Evolutionary conservation across 768 basidiomycete genomes (phyloP), one percentile per base, ranked within the genome.

Genomic region (Tulasnella sp.): DNA sequence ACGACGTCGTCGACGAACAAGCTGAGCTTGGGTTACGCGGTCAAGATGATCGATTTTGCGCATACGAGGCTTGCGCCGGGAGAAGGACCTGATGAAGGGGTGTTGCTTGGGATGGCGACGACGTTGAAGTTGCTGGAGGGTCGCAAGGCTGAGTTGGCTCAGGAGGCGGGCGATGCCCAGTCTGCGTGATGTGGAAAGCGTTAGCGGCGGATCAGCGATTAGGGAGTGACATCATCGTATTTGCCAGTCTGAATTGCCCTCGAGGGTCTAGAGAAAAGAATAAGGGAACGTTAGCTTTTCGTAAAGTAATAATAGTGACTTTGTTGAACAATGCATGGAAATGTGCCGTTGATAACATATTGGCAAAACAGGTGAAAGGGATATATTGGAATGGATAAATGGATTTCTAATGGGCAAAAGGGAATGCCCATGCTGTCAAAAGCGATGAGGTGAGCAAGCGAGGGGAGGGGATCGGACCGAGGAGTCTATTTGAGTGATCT

Each of bases 31-130:
- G 71, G 32, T 2, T 90, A 85, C 74, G 82, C 83, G 16, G 83
- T 97, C 73, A 89, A 89, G 75, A 81, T 97, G 75, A 98, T 98
- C 75, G 96, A 99, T 81, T 98, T 99, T 79, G 95, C 95, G 7
- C 96, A 98, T 79, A 90, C 94, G 1, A 81, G 85, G 29, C 74
- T 90, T 14, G 83, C 80, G 7, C 85, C 87, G 0, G 92, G 90
- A 0, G 76, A 87, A 76, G 95, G 95, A 4, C 87, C 88, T 1
- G 95, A 98, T 78, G 80, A 84, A 42, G 90, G 96, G 0, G 87
- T 95, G 19, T 78, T 96, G 75, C 79, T 81, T 39, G 96, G 95
- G 3, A 75, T 98, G 72, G 81, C 87, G 67, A 94, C 89, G 0
- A 78, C 90, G 42, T 78, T 90, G 35, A 76, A 75, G 5, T 78